A percentile compares a stretch with the other conserved stretches of the same genome.
phyloP scores from a whole-genome alignment of 768 basidiomycete species.

The Krasilnikovozyma curviuscula region DNA sequence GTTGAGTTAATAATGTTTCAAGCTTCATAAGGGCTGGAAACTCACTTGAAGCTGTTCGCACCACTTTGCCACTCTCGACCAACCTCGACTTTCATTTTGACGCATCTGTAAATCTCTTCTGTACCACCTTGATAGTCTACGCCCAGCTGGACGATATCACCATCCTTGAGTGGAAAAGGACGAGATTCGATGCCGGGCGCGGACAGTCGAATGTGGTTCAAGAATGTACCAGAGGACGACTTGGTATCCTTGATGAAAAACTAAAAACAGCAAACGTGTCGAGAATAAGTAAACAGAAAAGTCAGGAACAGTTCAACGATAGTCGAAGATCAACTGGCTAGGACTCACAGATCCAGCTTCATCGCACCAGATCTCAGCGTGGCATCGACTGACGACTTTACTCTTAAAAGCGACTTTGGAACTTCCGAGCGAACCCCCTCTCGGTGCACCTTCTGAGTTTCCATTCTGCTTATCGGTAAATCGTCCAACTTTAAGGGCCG shows the following conservation, averaged over 20 bases:
- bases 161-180: constrained; percentile 47
- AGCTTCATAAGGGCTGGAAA: constrained; percentile 5
- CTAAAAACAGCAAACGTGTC: constrained; percentile 21
- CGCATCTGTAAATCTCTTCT: constrained; percentile 90
- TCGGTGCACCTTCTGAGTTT: constrained; percentile 18
- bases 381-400: constrained; percentile 84
- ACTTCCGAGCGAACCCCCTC: constrained; percentile 32
- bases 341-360: constrained; percentile 27
- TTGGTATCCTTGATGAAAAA: constrained; percentile 85
- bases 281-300: neutral
- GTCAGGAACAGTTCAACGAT: neutral
- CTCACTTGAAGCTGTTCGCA: constrained; percentile 80
- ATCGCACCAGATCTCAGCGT: constrained; percentile 80
- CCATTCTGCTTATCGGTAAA: constrained; percentile 50
- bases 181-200: constrained; percentile 62
- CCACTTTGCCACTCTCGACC: constrained; percentile 75
- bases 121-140: constrained; percentile 95
- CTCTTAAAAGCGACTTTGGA: constrained; percentile 84
- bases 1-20: neutral
- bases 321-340: neutral
- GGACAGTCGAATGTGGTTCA: constrained; percentile 81
- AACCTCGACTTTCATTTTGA: constrained; percentile 85
- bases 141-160: constrained; percentile 82
- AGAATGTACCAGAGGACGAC: constrained; percentile 74
- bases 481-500: constrained; percentile 59